Base-by-base conservation (phyloP, 2,329 filamentous ascomycete species). In the Westerdykella sp. region DNA sequence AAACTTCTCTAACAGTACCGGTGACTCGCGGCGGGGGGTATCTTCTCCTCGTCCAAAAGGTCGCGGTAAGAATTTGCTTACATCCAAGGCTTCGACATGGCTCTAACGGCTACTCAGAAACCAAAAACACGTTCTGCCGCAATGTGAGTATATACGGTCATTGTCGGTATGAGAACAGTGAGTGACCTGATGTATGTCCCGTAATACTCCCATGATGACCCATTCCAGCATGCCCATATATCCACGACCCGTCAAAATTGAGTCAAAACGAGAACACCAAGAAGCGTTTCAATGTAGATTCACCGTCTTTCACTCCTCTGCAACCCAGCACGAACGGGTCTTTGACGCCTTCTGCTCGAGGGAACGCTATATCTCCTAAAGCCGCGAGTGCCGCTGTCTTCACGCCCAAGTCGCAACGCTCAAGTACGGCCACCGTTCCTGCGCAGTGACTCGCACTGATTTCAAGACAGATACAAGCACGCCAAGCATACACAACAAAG, bases 121-220 rank as follows among this genome's bases (percentile, higher is more conserved):
- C 80, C 41, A 94, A 91, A 70, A 89, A 94, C 65, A 95, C 87
- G 6, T 78, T 91, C 44, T 96, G 89, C 71, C 84, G 89, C 62
- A 95, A 96, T 69, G 84, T 96, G 48, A 79, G 89, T 49, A 95
- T 96, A 58, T 95, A 95, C 67, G 89, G 89, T 43, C 86, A 91
- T 69, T 96, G 89, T 68, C 84, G 88, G 51, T 95, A 89, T 69
- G 87, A 94, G 72, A 87, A 94, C 63, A 88, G 87, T 65, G 53
- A 59, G 62, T 63, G 31, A 37, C 28, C 39, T 9, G 25, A 44
- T 15, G 36, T 4, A 14, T 39, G 37, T 40, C 41, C 39, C 40
- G 46, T 43, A 34, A 40, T 32, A 47, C 40, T 40, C 7, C 10
- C 32, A 36, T 54, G 34, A 44, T 62, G 47, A 63, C 55, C 31